phyloP scores from a whole-genome alignment of 768 basidiomycete species.

The Rubroboletus pulcherrimus region DNA sequence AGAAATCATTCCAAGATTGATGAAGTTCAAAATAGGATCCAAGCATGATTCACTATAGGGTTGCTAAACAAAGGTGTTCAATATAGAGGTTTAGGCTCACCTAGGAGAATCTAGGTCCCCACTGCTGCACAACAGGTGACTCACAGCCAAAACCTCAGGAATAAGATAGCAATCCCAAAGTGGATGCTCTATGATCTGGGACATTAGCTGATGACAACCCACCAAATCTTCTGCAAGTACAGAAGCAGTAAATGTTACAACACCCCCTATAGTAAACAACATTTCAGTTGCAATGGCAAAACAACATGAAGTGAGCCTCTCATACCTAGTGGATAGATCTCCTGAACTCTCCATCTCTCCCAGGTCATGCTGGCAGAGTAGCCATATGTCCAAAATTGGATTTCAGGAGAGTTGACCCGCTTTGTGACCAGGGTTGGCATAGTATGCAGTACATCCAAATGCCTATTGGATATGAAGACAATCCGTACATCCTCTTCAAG shows the following conservation, averaged over 20 bases:
- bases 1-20: slow-evolving; percentile 56
- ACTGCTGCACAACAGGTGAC: slow-evolving; percentile 12
- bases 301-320: neutral
- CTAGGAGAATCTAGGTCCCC: neutral
- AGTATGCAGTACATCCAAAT: slow-evolving; percentile 45
- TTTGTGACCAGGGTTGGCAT: slow-evolving; percentile 49
- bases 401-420: slow-evolving; percentile 39
- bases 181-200: slow-evolving; percentile 53
- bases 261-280: slow-evolving; percentile 48
- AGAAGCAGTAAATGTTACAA: slow-evolving; percentile 65
- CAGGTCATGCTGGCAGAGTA: slow-evolving; percentile 52
- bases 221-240: slow-evolving; percentile 54
- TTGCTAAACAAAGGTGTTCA: neutral
- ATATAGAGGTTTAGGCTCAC: slow-evolving; percentile 5
- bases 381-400: slow-evolving; percentile 68
- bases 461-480: slow-evolving; percentile 65
- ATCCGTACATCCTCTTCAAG: slow-evolving; percentile 41
- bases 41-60: slow-evolving; percentile 13
- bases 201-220: slow-evolving; percentile 46
- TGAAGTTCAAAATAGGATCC: slow-evolving; percentile 21
- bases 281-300: neutral
- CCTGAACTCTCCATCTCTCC: slow-evolving; percentile 56
- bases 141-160: slow-evolving; percentile 58
- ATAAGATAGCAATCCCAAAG: slow-evolving; percentile 67
- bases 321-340: slow-evolving; percentile 67